Evolutionary conservation across 768 basidiomycete species (phyloP), one percentile per base, ranked within the genome.

Genomic region (Mycena haematopus): DNA sequence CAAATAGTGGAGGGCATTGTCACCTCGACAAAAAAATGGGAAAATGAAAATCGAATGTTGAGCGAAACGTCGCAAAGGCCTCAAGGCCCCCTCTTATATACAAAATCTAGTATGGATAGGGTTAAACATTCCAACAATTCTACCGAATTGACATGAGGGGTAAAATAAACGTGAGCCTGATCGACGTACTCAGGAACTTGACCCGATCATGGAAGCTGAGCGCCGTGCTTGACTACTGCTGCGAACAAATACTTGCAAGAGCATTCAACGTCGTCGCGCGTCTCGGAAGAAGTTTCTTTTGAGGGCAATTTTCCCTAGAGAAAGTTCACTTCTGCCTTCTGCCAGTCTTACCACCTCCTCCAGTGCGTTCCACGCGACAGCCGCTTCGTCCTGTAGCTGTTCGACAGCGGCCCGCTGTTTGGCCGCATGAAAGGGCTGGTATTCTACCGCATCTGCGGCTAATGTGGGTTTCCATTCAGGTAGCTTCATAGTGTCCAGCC

Each of bases 321-420:
- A 79, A 52, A 90, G 55, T 21, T 72, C 70, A 50, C 82, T 77
- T 67, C 80, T 78, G 14, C 80, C 85, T 70, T 90, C 88, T 22
- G 86, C 87, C 80, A 90, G 80, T 58, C 75, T 78, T 42, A 86
- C 77, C 1, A 83, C 80, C 68, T 88, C 82, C 24, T 82, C 80
- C 2, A 89, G 68, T 29, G 82, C 78, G 33, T 77, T 76, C 79
- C 81, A 82, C 21, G 46, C 47, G 19, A 44, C 17, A 62, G 66
- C 56, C 65, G 65, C 46, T 70, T 68, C 40, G 60, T 56, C 42
- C 69, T 72, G 56, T 65, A 66, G 46, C 63, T 50, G 24, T 58
- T 38, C 65, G 49, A 25, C 63, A 65, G 29, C 65, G 62, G 49
- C 53, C 71, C 51, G 40, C 47, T 52, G 45, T 64, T 24, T 47